phyloP scores from a whole-genome alignment of 768 basidiomycete genomes.

The Naganishia friedmannii region DNA sequence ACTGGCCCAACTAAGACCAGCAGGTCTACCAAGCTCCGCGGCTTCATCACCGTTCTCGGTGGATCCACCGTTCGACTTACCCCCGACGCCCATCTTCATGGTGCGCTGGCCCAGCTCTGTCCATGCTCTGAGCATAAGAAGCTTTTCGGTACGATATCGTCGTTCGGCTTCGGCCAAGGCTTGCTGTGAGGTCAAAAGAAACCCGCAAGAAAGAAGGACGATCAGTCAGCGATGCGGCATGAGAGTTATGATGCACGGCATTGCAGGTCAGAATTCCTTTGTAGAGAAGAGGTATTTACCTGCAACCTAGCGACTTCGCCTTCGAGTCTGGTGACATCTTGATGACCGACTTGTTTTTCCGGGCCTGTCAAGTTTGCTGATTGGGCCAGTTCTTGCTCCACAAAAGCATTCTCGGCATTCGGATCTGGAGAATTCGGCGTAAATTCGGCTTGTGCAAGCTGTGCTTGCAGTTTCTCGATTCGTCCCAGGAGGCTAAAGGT shows the following conservation, averaged over 20 bases:
- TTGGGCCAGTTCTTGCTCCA: slow-evolving; percentile 46
- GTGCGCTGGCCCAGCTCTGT: slow-evolving; percentile 68
- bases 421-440: no score
- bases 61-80: slow-evolving; percentile 54
- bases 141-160: slow-evolving; percentile 72
- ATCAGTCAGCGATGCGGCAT: neutral
- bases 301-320: slow-evolving; percentile 65
- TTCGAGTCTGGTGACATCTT: slow-evolving; percentile 66
- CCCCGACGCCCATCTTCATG: slow-evolving; percentile 54
- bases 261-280: neutral
- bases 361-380: slow-evolving; percentile 84
- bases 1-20: slow-evolving; percentile 68
- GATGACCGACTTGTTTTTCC: slow-evolving; percentile 60
- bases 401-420: no score
- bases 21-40: slow-evolving; percentile 47
- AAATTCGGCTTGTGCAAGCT: neutral
- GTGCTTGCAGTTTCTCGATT: neutral
- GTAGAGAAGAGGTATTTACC: slow-evolving; percentile 56
- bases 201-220: neutral
- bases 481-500: neutral
- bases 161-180: slow-evolving; percentile 59
- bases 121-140: slow-evolving; percentile 72
- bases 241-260: neutral
- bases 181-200: slow-evolving; percentile 52
- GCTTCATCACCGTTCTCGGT: slow-evolving; percentile 56